phyloP scores from a whole-genome alignment of 78 protist genomes.

The Cavenderia fasciculata region DNA sequence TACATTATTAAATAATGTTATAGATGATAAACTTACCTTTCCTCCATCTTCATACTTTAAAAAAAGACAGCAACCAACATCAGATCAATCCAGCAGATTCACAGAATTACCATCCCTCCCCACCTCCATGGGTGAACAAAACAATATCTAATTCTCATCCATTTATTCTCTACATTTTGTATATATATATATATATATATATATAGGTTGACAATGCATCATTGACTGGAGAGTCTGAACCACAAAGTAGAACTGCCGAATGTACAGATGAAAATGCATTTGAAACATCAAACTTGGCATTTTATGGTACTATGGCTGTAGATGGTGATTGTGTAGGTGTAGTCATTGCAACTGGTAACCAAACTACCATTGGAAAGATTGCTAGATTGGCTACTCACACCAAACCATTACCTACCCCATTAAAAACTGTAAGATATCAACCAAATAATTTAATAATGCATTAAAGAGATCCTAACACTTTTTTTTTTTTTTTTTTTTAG shows the following conservation, averaged over 20 bases:
- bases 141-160: too few relatives aligned
- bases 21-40: too few relatives aligned
- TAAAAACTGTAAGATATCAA: constrained; percentile 21
- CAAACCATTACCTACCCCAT: constrained; percentile 42
- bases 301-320: constrained; percentile 82
- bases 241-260: constrained; percentile 77
- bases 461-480: too few relatives aligned
- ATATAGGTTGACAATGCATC: constrained; percentile 93
- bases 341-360: constrained; percentile 90
- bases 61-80: too few relatives aligned
- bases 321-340: constrained; percentile 91
- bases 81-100: too few relatives aligned
- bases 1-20: too few relatives aligned
- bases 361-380: constrained; percentile 92
- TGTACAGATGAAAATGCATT: constrained; percentile 78
- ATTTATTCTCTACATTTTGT: too few relatives aligned
- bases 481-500: too few relatives aligned
- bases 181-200: too few relatives aligned
- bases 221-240: constrained; percentile 97
- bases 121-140: too few relatives aligned
- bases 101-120: too few relatives aligned
- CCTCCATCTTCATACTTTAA: too few relatives aligned
- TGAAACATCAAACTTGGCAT: constrained; percentile 91
- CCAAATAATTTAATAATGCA: neutral
- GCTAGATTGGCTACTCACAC: constrained; percentile 83